phyloP scores from a whole-genome alignment of 371 early-diverging fungal species.

The Batkoa obscura region DNA sequence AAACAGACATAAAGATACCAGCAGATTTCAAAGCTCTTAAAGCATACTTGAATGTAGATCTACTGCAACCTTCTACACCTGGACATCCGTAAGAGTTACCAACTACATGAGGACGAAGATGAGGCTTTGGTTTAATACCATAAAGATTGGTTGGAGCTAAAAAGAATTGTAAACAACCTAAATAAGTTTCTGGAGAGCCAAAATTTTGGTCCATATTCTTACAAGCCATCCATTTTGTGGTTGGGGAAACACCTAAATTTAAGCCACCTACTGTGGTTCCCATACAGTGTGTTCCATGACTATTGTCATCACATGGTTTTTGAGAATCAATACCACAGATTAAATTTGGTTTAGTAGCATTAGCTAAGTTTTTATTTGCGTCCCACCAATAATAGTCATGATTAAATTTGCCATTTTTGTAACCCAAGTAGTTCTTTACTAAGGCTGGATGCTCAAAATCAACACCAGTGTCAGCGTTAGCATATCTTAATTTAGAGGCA shows the following conservation, averaged over 20 bases:
- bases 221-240: not conserved
- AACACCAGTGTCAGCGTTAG: conserved; percentile 30
- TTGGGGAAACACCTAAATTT: not conserved
- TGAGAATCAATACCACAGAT: not conserved
- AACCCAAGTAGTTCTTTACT: conserved; percentile 21
- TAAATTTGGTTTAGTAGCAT: not conserved
- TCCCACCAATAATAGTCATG: not conserved
- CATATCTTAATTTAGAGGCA: not conserved
- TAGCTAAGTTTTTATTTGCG: not conserved
- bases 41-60: not conserved
- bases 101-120: not conserved
- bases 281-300: not conserved
- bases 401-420: not conserved
- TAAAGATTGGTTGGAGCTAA: not conserved
- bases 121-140: not conserved
- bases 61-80: not conserved
- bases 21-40: not conserved
- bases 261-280: not conserved
- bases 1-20: not conserved
- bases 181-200: not conserved
- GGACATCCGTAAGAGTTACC: not conserved
- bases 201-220: not conserved
- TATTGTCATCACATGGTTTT: not conserved
- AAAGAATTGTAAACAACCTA: not conserved
- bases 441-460: conserved; percentile 48